Percentiles rank a stretch among this genome's conserved stretches.
Conservation (phyloP, 495 filamentous ascomycete genomes). For the Aspergillus carlsbadensis region DNA sequence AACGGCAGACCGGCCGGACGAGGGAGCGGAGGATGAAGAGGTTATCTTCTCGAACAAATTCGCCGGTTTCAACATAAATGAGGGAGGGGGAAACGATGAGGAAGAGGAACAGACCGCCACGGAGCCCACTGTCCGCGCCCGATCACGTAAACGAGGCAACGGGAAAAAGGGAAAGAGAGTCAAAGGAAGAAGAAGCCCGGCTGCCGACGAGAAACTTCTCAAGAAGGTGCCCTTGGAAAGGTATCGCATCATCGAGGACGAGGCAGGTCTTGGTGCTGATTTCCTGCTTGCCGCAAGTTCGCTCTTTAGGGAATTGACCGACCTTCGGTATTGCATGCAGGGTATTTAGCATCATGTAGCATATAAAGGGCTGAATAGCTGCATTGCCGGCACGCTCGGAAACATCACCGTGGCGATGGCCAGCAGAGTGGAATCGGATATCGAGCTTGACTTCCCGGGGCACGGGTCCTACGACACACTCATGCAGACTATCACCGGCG, state of each 20-base stretch:
- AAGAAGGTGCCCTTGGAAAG: constrained; percentile 35
- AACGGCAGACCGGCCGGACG: too few relatives aligned
- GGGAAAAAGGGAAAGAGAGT: too few relatives aligned
- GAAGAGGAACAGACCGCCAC: too few relatives aligned
- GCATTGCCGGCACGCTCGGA: constrained; percentile 42
- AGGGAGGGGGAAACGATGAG: too few relatives aligned
- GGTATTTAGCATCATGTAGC: constrained; percentile 45
- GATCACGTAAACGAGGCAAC: too few relatives aligned
- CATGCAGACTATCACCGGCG: constrained; percentile 36
- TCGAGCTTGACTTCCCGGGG: constrained; percentile 43
- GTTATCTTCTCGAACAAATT: too few relatives aligned
- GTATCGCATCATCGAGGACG: constrained; percentile 45
- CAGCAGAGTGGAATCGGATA: constrained; percentile 29
- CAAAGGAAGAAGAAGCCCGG: not conserved
- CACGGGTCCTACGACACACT: constrained; percentile 37
- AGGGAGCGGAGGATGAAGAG: too few relatives aligned
- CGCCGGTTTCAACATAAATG: too few relatives aligned
- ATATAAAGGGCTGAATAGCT: constrained; percentile 43
- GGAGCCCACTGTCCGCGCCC: too few relatives aligned
- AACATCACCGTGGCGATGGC: constrained; percentile 41
- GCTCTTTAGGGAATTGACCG: constrained; percentile 27
- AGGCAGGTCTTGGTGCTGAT: constrained; percentile 25
- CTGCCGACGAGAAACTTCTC: not conserved
- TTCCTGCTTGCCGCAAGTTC: constrained; percentile 42
- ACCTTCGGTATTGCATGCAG: constrained; percentile 37